phyloP scores from a whole-genome alignment of 75 land plant genomes.

The Selaginella tamariscina region DNA sequence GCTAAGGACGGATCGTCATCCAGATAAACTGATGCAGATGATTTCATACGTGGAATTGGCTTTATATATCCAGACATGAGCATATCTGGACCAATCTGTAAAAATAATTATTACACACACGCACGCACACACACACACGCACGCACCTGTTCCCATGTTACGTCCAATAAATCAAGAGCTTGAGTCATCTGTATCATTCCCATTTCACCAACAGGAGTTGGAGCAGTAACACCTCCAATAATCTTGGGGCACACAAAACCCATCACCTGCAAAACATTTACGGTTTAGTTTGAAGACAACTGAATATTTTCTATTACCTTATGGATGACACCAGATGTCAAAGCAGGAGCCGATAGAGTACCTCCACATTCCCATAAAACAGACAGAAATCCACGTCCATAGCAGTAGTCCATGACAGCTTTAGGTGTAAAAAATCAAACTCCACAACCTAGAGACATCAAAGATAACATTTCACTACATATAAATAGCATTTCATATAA shows the following conservation, averaged over 20 bases:
- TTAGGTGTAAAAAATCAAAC: conserved; percentile 80
- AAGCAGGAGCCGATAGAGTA: conserved; percentile 71
- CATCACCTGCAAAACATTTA: conserved; percentile 84
- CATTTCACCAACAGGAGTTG: conserved; percentile 91
- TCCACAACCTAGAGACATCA: no score
- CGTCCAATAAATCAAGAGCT: conserved; percentile 66
- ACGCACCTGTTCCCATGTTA: conserved; percentile 75
- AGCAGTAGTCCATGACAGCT: conserved; percentile 88
- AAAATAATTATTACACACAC: background rate
- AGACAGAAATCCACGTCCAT: conserved; percentile 80
- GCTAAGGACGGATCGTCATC: conserved; percentile 11
- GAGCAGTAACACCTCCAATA: conserved; percentile 87
- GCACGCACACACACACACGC: background rate
- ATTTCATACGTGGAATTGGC: conserved; percentile 72
- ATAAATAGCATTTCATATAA: no score
- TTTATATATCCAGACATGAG: conserved; percentile 85
- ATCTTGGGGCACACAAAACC: conserved; percentile 98
- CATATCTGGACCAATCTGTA: conserved; percentile 91
- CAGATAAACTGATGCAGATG: conserved; percentile 40
- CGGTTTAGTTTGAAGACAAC: conserved; percentile 14
- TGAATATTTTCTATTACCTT: conserved; percentile 38
- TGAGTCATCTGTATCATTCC: conserved; percentile 98
- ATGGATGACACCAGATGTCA: conserved; percentile 77
- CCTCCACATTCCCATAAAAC: conserved; percentile 99
- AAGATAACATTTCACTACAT: no score